These are phyloP conservation scores for Tricholoma sp. DNA, from an alignment of 768 basidiomycete genomes.

Conservation along the genomic window DNA sequence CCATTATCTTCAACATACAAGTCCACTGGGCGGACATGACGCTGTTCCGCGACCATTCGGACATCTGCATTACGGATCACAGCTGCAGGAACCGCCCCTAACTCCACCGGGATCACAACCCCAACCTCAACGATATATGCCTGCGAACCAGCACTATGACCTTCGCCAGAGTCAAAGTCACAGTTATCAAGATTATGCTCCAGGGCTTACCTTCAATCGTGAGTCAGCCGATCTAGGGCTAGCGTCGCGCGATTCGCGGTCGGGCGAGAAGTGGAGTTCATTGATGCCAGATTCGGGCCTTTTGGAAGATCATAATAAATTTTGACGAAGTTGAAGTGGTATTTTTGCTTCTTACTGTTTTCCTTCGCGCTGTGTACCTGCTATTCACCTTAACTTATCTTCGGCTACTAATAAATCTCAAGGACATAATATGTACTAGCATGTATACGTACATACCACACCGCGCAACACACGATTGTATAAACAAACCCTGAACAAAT, in stretches of 20 bases:
- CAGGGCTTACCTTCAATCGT: slow-evolving; percentile 14
- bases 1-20: neutral
- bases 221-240: slow-evolving; percentile 59
- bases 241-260: slow-evolving; percentile 46
- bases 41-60: neutral
- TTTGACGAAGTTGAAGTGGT: too few species aligned
- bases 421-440: too few species aligned
- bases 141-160: slow-evolving; percentile 15
- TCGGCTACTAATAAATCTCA: too few species aligned
- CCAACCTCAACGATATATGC: neutral
- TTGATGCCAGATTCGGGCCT: slow-evolving; percentile 56
- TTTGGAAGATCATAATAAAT: slow-evolving; percentile 26
- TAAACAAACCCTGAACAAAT: too few species aligned
- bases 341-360: too few species aligned
- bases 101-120: neutral
- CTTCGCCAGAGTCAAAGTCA: slow-evolving; percentile 8
- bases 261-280: slow-evolving; percentile 55
- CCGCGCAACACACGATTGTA: too few species aligned
- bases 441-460: too few species aligned
- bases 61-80: neutral
- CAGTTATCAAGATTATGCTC: slow-evolving; percentile 10
- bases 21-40: neutral
- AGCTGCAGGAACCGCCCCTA: neutral
- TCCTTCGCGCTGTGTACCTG: too few species aligned
- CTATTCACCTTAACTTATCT: too few species aligned